A percentile compares a stretch with the other conserved stretches of the same genome.
Evolutionary conservation across 768 basidiomycete genomes (phyloP).

Genomic region (Suillus hirtellus): DNA sequence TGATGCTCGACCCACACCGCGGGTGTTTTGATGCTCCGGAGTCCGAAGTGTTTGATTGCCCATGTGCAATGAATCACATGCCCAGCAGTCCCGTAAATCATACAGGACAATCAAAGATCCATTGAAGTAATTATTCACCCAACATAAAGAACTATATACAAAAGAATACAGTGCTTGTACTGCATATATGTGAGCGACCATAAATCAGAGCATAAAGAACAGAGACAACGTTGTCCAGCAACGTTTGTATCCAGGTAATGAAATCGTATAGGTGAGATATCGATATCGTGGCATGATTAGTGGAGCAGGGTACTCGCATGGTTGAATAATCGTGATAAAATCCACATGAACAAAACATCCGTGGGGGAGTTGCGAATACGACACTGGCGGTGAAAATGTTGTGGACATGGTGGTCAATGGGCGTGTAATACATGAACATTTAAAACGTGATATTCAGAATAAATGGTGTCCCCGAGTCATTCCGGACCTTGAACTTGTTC

Average conservation of each 20-base stretch:
- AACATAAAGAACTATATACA: slow-evolving; percentile 6
- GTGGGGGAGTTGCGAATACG: not conserved
- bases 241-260: not conserved
- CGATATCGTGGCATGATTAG: not conserved
- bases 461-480: not conserved
- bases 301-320: not conserved
- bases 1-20: not conserved
- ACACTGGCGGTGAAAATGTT: not conserved
- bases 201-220: slow-evolving; percentile 5
- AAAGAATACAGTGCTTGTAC: slow-evolving; percentile 1
- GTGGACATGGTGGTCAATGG: not conserved
- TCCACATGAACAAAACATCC: not conserved
- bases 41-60: not conserved
- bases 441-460: slow-evolving; percentile 19
- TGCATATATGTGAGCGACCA: not conserved
- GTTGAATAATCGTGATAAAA: not conserved
- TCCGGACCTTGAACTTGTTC: slow-evolving; percentile 18
- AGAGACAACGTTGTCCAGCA: not conserved
- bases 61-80: not conserved
- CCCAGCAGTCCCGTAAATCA: not conserved
- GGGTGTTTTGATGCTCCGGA: not conserved
- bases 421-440: not conserved
- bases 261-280: slow-evolving; percentile 5
- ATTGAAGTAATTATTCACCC: not conserved
- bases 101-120: not conserved